Percentiles rank a stretch among this genome's conserved stretches.
Conservation (phyloP, 805 yeast species). For the Zygoascus ofunaensis region DNA sequence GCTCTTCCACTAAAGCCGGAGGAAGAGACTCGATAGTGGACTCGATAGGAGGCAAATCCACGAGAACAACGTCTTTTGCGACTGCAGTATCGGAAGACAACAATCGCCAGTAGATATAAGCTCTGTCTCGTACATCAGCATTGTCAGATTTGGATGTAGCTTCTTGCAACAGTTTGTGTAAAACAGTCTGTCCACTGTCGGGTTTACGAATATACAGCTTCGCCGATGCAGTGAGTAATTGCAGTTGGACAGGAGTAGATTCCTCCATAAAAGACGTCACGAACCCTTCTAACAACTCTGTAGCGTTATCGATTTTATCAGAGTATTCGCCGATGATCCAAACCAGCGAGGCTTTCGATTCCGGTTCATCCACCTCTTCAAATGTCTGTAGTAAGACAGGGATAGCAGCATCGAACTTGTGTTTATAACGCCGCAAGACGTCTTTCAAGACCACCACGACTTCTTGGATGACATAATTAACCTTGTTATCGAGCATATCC, state of each 20-base stretch:
- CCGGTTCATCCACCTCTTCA: constrained; percentile 67
- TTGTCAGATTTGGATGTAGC: constrained; percentile 72
- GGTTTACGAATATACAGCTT: constrained; percentile 61
- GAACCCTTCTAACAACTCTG: constrained; percentile 34
- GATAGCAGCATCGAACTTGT: constrained; percentile 43
- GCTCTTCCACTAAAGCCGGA: constrained; percentile 54
- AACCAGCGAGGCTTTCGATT: constrained; percentile 64
- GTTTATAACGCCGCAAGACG: constrained; percentile 63
- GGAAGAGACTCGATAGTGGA: constrained; percentile 66
- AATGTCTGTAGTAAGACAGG: constrained; percentile 36
- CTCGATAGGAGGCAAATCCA: constrained; percentile 60
- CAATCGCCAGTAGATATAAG: constrained; percentile 80
- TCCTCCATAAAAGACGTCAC: constrained; percentile 52
- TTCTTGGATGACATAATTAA: constrained; percentile 74
- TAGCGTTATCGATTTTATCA: constrained; percentile 37
- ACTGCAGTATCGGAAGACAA: constrained; percentile 73
- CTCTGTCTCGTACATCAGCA: constrained; percentile 83
- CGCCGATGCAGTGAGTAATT: constrained; percentile 65
- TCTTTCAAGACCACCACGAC: constrained; percentile 67
- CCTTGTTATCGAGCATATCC: constrained; percentile 56
- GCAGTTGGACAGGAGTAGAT: constrained; percentile 64
- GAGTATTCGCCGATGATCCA: constrained; percentile 83
- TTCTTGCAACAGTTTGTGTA: constrained; percentile 65
- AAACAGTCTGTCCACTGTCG: constrained; percentile 50
- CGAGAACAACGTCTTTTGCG: constrained; percentile 51